Conservation (phyloP, 148 eudicot species). For the Silene uniflora region DNA sequence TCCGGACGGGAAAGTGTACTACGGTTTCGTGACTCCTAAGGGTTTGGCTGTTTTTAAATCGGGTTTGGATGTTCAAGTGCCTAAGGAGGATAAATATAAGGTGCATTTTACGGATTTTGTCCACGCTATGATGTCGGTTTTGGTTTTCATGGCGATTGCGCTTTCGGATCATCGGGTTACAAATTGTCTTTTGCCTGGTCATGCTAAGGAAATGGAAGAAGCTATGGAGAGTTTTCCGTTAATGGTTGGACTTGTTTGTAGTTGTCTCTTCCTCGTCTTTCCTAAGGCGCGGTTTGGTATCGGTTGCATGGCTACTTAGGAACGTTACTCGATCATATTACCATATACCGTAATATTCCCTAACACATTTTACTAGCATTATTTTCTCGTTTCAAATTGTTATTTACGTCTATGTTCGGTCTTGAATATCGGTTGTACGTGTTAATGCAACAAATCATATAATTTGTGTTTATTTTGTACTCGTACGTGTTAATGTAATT, state of each 20-base stretch:
- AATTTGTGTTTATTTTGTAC: too few relatives aligned
- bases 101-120: conserved; percentile 65
- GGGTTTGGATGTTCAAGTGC: conserved; percentile 53
- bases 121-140: conserved; percentile 77
- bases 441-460: too few relatives aligned
- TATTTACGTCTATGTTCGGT: too few relatives aligned
- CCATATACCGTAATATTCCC: too few relatives aligned
- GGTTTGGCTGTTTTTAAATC: conserved; percentile 73
- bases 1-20: conserved; percentile 66
- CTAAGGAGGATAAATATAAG: conserved; percentile 53
- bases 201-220: conserved; percentile 79
- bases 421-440: too few relatives aligned
- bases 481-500: too few relatives aligned
- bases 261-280: conserved; percentile 75
- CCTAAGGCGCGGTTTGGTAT: conserved; percentile 74
- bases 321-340: too few relatives aligned
- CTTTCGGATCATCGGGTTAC: conserved; percentile 81
- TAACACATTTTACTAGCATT: too few relatives aligned
- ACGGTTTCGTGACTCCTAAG: conserved; percentile 59
- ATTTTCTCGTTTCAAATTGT: too few relatives aligned
- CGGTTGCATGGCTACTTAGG: conserved; percentile 66
- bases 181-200: conserved; percentile 61
- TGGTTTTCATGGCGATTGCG: conserved; percentile 81
- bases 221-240: conserved; percentile 87
- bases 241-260: conserved; percentile 87